These are phyloP conservation scores for Aspergillus amoenus DNA, from an alignment of 2,329 filamentous ascomycete genomes.

Conservation along the genomic window DNA sequence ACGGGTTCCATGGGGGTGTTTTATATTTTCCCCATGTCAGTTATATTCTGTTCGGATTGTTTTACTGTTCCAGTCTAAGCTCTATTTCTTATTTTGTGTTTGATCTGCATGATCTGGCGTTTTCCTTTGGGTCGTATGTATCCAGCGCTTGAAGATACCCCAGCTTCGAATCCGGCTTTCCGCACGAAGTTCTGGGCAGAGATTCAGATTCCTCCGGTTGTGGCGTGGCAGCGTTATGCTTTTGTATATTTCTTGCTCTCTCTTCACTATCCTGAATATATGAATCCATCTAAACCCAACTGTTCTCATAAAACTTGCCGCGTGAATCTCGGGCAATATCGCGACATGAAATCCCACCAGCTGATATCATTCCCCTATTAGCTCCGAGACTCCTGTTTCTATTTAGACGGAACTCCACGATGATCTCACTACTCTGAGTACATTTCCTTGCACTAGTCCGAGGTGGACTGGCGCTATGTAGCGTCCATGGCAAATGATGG, in stretches of 20 bases:
- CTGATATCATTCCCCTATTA: not conserved
- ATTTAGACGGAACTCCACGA: conserved; percentile 15
- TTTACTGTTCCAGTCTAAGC: not conserved
- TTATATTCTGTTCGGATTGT: conserved; percentile 17
- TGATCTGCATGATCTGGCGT: conserved; percentile 32
- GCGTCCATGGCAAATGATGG: conserved; percentile 7
- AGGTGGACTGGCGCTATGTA: not conserved
- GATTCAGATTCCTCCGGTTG: conserved; percentile 23
- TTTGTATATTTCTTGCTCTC: not conserved
- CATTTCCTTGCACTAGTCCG: not conserved
- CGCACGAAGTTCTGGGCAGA: conserved; percentile 25
- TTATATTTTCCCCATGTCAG: conserved; percentile 12
- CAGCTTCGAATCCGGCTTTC: conserved; percentile 26
- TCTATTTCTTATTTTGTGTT: not conserved
- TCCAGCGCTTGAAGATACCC: conserved; percentile 38
- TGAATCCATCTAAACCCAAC: not conserved
- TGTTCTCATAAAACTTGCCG: not conserved
- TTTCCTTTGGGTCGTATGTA: conserved; percentile 24
- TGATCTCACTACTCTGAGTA: conserved; percentile 1
- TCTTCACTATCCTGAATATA: not conserved
- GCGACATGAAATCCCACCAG: not conserved
- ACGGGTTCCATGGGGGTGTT: conserved; percentile 22
- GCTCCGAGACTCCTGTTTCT: not conserved
- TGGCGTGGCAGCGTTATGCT: conserved; percentile 21
- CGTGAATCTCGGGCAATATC: not conserved